Percentiles rank a stretch among this genome's conserved stretches.
Evolutionary conservation across 2,329 filamentous ascomycete species (phyloP).

Genomic region (Bipolaris oryzae): DNA sequence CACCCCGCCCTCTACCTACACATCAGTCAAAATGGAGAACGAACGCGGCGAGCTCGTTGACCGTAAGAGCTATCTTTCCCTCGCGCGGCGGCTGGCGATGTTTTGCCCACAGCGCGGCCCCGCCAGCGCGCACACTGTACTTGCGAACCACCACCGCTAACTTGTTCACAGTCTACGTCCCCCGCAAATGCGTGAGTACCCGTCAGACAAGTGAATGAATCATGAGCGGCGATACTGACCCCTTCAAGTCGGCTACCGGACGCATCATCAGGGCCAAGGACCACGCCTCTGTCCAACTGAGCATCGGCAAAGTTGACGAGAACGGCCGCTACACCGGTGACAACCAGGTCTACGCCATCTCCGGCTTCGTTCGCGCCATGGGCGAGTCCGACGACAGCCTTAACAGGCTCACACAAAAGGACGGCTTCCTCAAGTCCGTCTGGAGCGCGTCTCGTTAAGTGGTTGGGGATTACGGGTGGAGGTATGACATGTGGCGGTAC

Average conservation of each 20-base stretch:
- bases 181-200: conserved; percentile 51
- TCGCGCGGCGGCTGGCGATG: neutral
- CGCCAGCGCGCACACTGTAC: conserved; percentile 57
- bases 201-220: conserved; percentile 8
- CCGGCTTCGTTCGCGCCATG: conserved; percentile 96
- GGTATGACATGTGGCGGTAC: conserved; percentile 22
- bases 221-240: conserved; percentile 29
- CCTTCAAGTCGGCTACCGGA: conserved; percentile 56
- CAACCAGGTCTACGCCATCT: conserved; percentile 96
- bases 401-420: conserved; percentile 93
- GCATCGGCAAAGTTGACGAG: conserved; percentile 97
- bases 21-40: conserved; percentile 88
- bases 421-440: conserved; percentile 96
- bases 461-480: conserved; percentile 38
- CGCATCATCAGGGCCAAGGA: conserved; percentile 99
- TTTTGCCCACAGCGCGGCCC: neutral
- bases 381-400: conserved; percentile 96
- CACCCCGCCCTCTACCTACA: conserved; percentile 34
- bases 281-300: conserved; percentile 97
- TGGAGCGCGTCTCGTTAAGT: conserved; percentile 75
- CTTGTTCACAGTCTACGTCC: conserved; percentile 36
- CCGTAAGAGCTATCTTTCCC: conserved; percentile 50
- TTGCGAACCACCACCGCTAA: conserved; percentile 21
- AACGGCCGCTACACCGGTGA: conserved; percentile 96
- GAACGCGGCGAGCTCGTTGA: conserved; percentile 99